A percentile compares a stretch with the other conserved stretches of the same genome.
Conservation (phyloP, 2,329 filamentous ascomycete species). For the Aspergillus texensis region DNA sequence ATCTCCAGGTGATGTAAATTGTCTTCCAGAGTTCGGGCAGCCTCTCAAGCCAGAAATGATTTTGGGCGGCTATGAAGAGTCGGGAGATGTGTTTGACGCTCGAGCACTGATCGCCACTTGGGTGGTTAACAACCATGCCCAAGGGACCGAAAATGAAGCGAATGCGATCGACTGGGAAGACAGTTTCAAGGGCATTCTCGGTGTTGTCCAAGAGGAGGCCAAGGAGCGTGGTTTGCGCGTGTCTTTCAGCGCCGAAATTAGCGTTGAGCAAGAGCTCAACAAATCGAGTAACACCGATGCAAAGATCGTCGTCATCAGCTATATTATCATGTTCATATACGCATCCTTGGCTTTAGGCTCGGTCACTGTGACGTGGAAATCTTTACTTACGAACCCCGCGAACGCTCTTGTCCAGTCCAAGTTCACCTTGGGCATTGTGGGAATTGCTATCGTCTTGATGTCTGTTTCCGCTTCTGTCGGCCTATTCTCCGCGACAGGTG, state of each 20-base stretch:
- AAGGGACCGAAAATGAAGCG: conserved; percentile 70
- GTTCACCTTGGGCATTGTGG: conserved; percentile 90
- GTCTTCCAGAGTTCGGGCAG: conserved; percentile 85
- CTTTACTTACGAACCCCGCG: conserved; percentile 78
- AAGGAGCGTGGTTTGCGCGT: conserved; percentile 75
- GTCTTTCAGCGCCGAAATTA: conserved; percentile 94
- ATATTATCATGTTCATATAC: conserved; percentile 98
- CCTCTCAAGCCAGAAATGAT: conserved; percentile 84
- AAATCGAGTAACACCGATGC: conserved; percentile 98
- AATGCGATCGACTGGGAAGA: conserved; percentile 89
- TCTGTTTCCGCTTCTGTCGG: conserved; percentile 95
- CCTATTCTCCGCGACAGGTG: conserved; percentile 84
- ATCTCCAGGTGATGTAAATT: conserved; percentile 71
- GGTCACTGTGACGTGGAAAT: conserved; percentile 74
- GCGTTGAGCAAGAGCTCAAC: conserved; percentile 92
- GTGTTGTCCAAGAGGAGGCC: conserved; percentile 81
- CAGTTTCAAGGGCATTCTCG: conserved; percentile 71
- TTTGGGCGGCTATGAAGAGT: conserved; percentile 74
- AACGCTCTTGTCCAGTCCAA: conserved; percentile 92
- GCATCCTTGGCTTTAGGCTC: conserved; percentile 91
- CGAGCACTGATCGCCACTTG: conserved; percentile 86
- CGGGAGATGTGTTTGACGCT: conserved; percentile 68
- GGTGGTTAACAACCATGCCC: conserved; percentile 85
- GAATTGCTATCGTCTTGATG: conserved; percentile 95
- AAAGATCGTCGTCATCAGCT: conserved; percentile 94